phyloP scores from a whole-genome alignment of 352 stramenopile species.

The Pythium chondricola region DNA sequence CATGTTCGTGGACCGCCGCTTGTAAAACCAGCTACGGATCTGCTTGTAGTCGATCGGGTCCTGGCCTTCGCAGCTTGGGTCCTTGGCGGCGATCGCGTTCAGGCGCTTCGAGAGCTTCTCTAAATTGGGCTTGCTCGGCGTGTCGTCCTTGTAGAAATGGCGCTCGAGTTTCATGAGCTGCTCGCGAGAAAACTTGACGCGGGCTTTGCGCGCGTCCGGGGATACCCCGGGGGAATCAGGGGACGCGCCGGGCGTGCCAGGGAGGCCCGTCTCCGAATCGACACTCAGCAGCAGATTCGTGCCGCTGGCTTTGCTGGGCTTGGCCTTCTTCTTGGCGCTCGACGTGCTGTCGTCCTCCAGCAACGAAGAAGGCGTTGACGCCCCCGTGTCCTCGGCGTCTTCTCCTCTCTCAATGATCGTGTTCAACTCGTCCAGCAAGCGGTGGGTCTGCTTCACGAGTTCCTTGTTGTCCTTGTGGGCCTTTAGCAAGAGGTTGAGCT shows the following conservation, averaged over 20 bases:
- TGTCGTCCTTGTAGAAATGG: constrained; percentile 80
- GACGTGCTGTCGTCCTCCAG: constrained; percentile 25
- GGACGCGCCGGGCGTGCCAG: constrained; percentile 43
- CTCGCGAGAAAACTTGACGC: constrained; percentile 72
- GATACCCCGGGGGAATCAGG: constrained; percentile 66
- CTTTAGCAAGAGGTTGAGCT: constrained; percentile 71
- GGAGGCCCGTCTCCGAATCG: constrained; percentile 49
- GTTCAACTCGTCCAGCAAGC: constrained; percentile 74
- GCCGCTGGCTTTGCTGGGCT: constrained; percentile 58
- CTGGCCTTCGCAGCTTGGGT: constrained; percentile 50
- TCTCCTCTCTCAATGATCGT: constrained; percentile 55
- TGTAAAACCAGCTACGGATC: constrained; percentile 86
- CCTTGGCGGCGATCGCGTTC: constrained; percentile 54
- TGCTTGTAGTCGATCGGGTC: constrained; percentile 82
- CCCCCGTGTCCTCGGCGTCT: neutral
- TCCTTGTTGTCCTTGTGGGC: constrained; percentile 86
- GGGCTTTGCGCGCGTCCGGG: constrained; percentile 50
- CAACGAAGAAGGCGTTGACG: neutral
- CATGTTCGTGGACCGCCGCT: constrained; percentile 71
- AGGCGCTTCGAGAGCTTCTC: constrained; percentile 71
- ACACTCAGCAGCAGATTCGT: constrained; percentile 40
- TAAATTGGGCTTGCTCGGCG: constrained; percentile 69
- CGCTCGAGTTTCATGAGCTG: constrained; percentile 78
- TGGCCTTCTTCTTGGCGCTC: constrained; percentile 44
- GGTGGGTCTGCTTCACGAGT: constrained; percentile 74